Evolutionary conservation across 768 basidiomycete species (phyloP).

Genomic region (Lentinula guzmanii): DNA sequence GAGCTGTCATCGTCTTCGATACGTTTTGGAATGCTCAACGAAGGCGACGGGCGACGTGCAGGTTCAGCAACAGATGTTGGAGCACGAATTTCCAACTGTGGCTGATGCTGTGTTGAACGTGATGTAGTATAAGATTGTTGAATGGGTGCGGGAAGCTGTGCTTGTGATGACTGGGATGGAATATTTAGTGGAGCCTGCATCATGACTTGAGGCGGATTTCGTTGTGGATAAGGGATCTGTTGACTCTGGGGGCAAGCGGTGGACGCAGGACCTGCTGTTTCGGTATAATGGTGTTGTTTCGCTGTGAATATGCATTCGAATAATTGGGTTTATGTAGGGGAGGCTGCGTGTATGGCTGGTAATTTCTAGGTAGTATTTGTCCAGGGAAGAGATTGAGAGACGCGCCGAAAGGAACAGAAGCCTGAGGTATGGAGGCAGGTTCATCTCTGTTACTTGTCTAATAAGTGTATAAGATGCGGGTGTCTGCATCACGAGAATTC

Average conservation of each 20-base stretch:
- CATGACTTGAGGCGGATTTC: background rate
- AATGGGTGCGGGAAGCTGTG: background rate
- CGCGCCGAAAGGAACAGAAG: slow-evolving; percentile 21
- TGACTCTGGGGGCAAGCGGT: background rate
- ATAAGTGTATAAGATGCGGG: background rate
- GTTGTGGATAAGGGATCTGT: background rate
- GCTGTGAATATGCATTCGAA: background rate
- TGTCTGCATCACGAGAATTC: background rate
- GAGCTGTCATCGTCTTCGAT: background rate
- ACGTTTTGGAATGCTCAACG: background rate
- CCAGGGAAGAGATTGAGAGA: slow-evolving; percentile 50
- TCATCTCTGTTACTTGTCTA: background rate
- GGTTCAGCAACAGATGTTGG: background rate
- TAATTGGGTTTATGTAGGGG: background rate
- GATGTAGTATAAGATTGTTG: background rate
- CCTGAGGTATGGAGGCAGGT: background rate
- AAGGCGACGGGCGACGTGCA: background rate
- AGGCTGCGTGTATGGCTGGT: slow-evolving; percentile 10
- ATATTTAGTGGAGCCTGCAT: background rate
- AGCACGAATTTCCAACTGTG: background rate
- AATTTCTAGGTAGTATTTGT: slow-evolving; percentile 44
- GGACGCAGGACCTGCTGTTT: background rate
- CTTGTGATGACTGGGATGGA: background rate
- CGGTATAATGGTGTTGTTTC: background rate
- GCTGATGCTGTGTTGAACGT: background rate